Percentiles rank a stretch among this genome's conserved stretches.
These are phyloP conservation scores for Eucalyptus pumila DNA, from an alignment of 345 rosid species.

Conservation along the genomic window DNA sequence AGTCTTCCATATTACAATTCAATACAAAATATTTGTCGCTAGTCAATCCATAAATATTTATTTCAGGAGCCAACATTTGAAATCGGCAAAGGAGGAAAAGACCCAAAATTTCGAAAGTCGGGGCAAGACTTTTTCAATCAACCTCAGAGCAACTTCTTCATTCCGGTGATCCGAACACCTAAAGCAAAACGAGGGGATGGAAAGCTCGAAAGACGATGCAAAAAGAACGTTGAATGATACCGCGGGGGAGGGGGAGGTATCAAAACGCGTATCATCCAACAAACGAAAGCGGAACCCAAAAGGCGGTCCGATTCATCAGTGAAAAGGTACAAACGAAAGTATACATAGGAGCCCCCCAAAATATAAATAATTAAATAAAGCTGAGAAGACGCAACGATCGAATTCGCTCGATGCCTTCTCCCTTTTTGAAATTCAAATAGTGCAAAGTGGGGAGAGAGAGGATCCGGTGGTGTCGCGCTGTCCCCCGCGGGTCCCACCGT, in stretches of 20 bases:
- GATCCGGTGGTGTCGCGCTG: background rate
- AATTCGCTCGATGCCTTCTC: background rate
- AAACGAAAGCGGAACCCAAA: background rate
- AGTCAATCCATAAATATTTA: no score
- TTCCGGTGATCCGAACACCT: background rate
- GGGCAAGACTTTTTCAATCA: background rate
- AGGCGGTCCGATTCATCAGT: background rate
- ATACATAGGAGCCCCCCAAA: background rate
- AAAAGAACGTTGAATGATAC: background rate
- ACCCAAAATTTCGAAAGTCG: background rate
- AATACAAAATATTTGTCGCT: background rate
- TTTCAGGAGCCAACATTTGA: no score
- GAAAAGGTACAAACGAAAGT: background rate
- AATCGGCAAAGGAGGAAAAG: background rate
- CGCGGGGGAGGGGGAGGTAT: background rate
- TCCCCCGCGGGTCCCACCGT: background rate
- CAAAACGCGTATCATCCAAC: background rate
- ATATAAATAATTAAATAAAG: background rate
- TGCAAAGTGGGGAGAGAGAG: background rate
- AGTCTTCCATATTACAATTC: background rate
- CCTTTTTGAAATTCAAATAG: background rate
- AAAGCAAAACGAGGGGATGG: background rate
- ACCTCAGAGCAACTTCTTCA: accelerated
- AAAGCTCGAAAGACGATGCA: background rate
- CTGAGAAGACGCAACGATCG: background rate